Base-by-base conservation (phyloP, 2,329 filamentous ascomycete genomes). In the Coccinonectria pachysandricola region DNA sequence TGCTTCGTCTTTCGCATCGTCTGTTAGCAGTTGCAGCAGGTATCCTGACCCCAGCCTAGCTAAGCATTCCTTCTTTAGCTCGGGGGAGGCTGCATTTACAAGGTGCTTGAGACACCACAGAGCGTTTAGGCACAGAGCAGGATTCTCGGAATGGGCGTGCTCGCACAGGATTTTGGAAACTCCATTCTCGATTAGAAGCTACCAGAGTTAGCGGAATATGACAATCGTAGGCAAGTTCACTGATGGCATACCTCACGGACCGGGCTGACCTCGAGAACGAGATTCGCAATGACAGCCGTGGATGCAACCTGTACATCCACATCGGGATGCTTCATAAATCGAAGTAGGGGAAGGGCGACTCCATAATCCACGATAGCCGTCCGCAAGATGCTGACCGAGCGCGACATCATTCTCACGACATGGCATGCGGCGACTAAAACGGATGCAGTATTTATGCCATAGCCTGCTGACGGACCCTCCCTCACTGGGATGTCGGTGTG, bases 61-160 rank as follows among this genome's bases (percentile, higher is more conserved):
- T 8, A 96, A 59, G 33, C 84, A 84, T 24, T 71, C 68, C 44
- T 79, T 79, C 55, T 91, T 93, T 39, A 82, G 62, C 8, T 79
- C 70, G 22, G 79, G 75, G 11, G 70, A 68, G 5, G 81, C 73
- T 12, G 75, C 76, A 36, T 81, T 70, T 3, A 93, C 79, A 25
- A 95, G 68, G 54, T 96, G 85, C 50, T 96, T 96, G 31, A 98
- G 60, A 5, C 86, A 85, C 88, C 91, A 98, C 2, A 98, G 58
- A 12, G 87, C 86, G 43, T 91, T 86, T 14, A 92, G 65, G 13
- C 85, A 75, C 27, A 96, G 63, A 23, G 77, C 73, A n/a, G 80
- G 71, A 45, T 88, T 82, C 23, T 71, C 67, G 1, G 83, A 91
- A 50, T 82, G 82, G 2, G 87, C 85, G 49, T 94, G 83, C 40